Evolutionary conservation across 2,329 filamentous ascomycete genomes (phyloP).

Genomic region (Trichoderma koningii): DNA sequence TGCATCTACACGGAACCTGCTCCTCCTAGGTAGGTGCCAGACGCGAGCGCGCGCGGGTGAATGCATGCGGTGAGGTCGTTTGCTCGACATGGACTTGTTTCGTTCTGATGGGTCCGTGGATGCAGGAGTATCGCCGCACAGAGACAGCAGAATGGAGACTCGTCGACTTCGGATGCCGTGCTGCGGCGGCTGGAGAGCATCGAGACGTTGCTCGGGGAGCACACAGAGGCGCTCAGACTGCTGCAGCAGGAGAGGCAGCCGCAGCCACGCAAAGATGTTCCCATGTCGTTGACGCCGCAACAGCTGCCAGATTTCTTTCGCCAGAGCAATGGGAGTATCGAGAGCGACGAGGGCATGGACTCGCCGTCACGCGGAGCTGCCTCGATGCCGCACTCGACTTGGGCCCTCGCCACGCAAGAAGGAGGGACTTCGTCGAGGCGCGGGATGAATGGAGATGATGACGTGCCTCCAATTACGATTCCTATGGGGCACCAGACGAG

Average conservation of each 20-base stretch:
- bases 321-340: neutral
- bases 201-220: slow-evolving; percentile 18
- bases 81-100: neutral
- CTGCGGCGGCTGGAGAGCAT: slow-evolving; percentile 23
- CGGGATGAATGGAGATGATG: slow-evolving; percentile 8
- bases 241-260: slow-evolving; percentile 18
- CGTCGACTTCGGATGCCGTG: slow-evolving; percentile 8
- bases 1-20: slow-evolving; percentile 11
- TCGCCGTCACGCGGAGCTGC: neutral
- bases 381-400: slow-evolving; percentile 21
- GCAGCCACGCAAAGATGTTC: neutral
- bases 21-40: slow-evolving; percentile 11
- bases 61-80: neutral
- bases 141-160: neutral
- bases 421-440: slow-evolving; percentile 9
- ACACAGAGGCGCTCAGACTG: slow-evolving; percentile 4
- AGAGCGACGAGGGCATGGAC: neutral
- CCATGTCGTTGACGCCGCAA: slow-evolving; percentile 4
- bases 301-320: slow-evolving; percentile 20
- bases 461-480: slow-evolving; percentile 29
- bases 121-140: neutral
- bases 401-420: slow-evolving; percentile 21
- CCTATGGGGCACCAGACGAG: slow-evolving; percentile 31
- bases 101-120: neutral
- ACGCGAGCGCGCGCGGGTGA: no score